Conservation (phyloP, 176 grass and related monocot species). For the Aechmea fasciata region DNA sequence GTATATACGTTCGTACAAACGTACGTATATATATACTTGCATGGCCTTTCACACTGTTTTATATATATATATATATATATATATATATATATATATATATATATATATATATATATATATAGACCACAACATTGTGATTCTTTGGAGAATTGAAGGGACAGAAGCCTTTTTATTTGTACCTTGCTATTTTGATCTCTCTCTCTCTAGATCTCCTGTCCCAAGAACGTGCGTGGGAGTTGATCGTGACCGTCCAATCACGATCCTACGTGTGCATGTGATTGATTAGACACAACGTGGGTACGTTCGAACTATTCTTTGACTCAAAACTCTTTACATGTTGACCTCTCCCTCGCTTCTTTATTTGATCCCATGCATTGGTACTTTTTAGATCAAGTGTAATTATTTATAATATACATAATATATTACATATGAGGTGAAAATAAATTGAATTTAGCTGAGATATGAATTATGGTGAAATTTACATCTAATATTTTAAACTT, state of each 20-base stretch:
- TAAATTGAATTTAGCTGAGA: no score
- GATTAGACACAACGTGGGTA: not conserved
- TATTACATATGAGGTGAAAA: no score
- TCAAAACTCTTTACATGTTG: not conserved
- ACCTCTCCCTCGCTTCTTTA: no score
- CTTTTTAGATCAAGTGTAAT: no score
- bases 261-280: not conserved
- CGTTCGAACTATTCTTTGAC: not conserved
- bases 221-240: slow-evolving; percentile 7
- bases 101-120: not conserved
- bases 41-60: not conserved
- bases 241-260: not conserved
- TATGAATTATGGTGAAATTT: no score
- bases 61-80: no score
- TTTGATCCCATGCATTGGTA: no score
- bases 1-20: not conserved
- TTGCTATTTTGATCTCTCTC: not conserved
- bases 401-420: no score
- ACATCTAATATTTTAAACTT: no score
- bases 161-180: not conserved
- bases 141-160: not conserved
- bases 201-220: no score
- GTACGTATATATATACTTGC: not conserved
- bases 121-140: not conserved
- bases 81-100: no score